A percentile compares a stretch with the other conserved stretches of the same genome.
Evolutionary conservation across 202 grass and related monocot genomes (phyloP).

Genomic region (Panicum hallii): DNA sequence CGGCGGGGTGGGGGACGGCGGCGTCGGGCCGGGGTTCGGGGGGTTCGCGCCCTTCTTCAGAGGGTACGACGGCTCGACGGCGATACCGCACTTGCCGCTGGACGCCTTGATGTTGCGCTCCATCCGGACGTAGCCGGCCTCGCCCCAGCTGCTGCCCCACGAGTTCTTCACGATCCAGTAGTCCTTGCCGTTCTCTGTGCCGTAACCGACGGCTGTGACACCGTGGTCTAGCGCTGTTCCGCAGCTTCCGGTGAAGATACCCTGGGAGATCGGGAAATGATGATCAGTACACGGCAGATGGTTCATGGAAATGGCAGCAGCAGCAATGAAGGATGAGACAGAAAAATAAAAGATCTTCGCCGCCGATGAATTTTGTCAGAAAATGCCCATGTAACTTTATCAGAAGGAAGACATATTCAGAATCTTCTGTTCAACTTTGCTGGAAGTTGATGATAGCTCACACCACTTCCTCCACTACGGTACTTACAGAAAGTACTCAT

Average conservation of each 20-base stretch:
- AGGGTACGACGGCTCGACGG: conserved; percentile 80
- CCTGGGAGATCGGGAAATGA: conserved; percentile 40
- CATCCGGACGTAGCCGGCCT: conserved; percentile 74
- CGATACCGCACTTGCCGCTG: conserved; percentile 80
- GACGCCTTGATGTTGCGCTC: conserved; percentile 66
- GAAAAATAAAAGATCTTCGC: background rate
- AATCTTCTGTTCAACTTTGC: background rate
- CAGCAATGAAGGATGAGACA: background rate
- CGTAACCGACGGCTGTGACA: conserved; percentile 72
- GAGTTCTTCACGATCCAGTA: conserved; percentile 98
- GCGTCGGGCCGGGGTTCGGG: conserved; percentile 70
- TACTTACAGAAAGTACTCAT: conserved; percentile 5
- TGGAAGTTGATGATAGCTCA: conserved; percentile 33
- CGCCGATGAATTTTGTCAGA: background rate
- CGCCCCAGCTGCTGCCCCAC: conserved; percentile 73
- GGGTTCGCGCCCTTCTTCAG: conserved; percentile 73
- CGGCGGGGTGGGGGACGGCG: conserved; percentile 51
- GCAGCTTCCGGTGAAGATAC: conserved; percentile 78
- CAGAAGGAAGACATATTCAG: conserved; percentile 9
- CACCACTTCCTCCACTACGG: conserved; percentile 32
- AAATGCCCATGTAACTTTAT: background rate
- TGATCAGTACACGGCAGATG: background rate
- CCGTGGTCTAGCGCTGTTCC: conserved; percentile 75
- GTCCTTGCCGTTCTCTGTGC: conserved; percentile 70
- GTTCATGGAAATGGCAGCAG: background rate